Percentiles rank a stretch among this genome's conserved stretches.
These are phyloP conservation scores for Huntiella moniliformis DNA, from an alignment of 2,329 filamentous ascomycete genomes.

Conservation along the genomic window DNA sequence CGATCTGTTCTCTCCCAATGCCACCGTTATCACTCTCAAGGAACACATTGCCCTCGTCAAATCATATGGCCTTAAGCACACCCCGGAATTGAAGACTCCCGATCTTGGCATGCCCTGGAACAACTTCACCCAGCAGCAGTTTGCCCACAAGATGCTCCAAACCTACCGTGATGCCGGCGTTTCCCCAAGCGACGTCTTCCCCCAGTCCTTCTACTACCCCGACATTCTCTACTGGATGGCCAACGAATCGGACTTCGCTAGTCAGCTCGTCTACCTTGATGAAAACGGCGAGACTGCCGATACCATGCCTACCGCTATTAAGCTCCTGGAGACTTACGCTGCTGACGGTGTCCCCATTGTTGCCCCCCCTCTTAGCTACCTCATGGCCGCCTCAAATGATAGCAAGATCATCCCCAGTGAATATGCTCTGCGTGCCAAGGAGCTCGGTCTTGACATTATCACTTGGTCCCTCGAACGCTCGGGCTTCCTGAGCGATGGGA, in stretches of 20 bases:
- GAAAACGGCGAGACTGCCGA: conserved; percentile 35
- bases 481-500: conserved; percentile 34
- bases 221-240: conserved; percentile 50
- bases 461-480: conserved; percentile 52
- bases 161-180: conserved; percentile 36
- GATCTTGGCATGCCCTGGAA: conserved; percentile 53
- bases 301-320: conserved; percentile 34
- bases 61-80: conserved; percentile 40
- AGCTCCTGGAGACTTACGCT: conserved; percentile 35
- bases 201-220: conserved; percentile 46
- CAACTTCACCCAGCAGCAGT: conserved; percentile 45
- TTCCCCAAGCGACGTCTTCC: conserved; percentile 33
- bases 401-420: conserved; percentile 40
- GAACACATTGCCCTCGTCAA: conserved; percentile 44
- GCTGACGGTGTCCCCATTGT: conserved; percentile 41
- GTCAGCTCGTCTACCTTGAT: conserved; percentile 47
- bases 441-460: conserved; percentile 44
- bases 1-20: conserved; percentile 46
- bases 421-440: conserved; percentile 42
- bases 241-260: conserved; percentile 38
- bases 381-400: conserved; percentile 30
- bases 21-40: conserved; percentile 39
- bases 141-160: conserved; percentile 45
- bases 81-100: conserved; percentile 48
- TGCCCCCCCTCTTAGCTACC: conserved; percentile 42